Evolutionary conservation across 164 flowering plant species (phyloP).

Genomic region (Santalum album): DNA sequence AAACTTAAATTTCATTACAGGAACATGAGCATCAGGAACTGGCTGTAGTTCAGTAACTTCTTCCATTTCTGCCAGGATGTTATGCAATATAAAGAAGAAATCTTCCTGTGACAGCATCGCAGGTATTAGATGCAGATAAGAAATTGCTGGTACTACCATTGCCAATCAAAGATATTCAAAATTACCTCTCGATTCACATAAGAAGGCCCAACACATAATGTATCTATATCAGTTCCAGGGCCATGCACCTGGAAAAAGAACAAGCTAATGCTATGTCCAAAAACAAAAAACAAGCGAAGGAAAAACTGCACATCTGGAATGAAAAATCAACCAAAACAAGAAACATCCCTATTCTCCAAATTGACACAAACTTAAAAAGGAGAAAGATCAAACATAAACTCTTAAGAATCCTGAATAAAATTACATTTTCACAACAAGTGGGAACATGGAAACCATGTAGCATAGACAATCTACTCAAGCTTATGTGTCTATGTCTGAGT

Average conservation of each 20-base stretch:
- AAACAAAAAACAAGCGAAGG: too few relatives aligned
- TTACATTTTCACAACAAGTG: too few relatives aligned
- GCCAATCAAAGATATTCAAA: background rate
- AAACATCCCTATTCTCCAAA: too few relatives aligned
- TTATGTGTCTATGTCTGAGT: too few relatives aligned
- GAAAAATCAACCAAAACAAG: too few relatives aligned
- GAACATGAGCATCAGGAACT: conserved; percentile 96
- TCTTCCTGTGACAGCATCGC: conserved; percentile 42
- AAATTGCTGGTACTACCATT: background rate
- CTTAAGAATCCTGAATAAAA: too few relatives aligned
- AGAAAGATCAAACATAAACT: too few relatives aligned
- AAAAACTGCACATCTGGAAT: too few relatives aligned
- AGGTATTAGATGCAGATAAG: background rate
- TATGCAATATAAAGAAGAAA: conserved; percentile 66
- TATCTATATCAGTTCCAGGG: conserved; percentile 92
- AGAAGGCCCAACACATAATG: conserved; percentile 93
- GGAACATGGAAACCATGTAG: too few relatives aligned
- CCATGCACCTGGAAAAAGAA: conserved; percentile 62
- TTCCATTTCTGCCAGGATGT: conserved; percentile 60
- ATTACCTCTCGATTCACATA: conserved; percentile 82
- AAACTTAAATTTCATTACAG: conserved; percentile 93
- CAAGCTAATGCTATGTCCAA: too few relatives aligned
- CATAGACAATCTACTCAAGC: too few relatives aligned
- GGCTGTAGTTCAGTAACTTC: conserved; percentile 89
- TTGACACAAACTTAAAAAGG: too few relatives aligned